These are phyloP conservation scores for Trichoderma reesei DNA, from an alignment of 495 filamentous ascomycete species.

Conservation along the genomic window DNA sequence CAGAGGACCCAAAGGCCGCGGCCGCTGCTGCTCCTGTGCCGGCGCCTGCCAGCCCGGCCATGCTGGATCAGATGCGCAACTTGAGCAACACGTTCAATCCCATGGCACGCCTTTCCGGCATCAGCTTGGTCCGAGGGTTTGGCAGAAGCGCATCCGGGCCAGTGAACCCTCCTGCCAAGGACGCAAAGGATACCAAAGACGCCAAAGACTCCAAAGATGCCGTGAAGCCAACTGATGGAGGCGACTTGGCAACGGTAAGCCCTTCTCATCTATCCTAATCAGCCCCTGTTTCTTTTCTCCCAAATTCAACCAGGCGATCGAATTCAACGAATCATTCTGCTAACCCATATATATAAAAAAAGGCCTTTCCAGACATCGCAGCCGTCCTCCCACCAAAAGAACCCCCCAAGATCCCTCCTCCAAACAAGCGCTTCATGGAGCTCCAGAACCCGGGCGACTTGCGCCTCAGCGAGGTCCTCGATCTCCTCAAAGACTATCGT, in stretches of 20 bases:
- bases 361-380: conserved; percentile 54
- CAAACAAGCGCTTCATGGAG: conserved; percentile 74
- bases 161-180: not conserved
- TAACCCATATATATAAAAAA: too few relatives aligned
- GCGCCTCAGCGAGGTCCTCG: conserved; percentile 68
- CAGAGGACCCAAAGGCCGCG: conserved; percentile 24
- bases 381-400: conserved; percentile 40
- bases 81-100: conserved; percentile 78
- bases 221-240: conserved; percentile 30
- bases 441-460: conserved; percentile 67
- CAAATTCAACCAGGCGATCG: too few relatives aligned
- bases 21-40: conserved; percentile 17
- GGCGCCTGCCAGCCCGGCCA: conserved; percentile 35
- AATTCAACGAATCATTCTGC: too few relatives aligned
- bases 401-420: conserved; percentile 51
- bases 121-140: conserved; percentile 64
- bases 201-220: conserved; percentile 3
- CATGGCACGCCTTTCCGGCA: conserved; percentile 60
- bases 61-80: conserved; percentile 72
- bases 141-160: conserved; percentile 43
- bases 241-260: conserved; percentile 42
- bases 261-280: not conserved
- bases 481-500: conserved; percentile 80
- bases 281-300: not conserved
- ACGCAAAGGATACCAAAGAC: not conserved